Evolutionary conservation across 352 stramenopile species (phyloP).

Genomic region (Bremia lactucae): DNA sequence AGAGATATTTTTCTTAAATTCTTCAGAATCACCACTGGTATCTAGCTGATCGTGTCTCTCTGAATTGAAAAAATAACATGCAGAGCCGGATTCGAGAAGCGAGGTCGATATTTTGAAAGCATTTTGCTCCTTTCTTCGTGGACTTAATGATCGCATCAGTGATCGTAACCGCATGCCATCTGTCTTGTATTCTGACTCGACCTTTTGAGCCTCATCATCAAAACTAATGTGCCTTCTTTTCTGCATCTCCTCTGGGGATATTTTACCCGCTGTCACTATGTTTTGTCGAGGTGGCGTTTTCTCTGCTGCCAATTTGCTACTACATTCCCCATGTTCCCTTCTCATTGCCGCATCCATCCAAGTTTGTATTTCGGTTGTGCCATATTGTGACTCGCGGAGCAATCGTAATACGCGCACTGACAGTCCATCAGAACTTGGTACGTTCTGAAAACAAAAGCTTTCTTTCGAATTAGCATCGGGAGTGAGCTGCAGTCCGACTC

Average conservation of each 20-base stretch:
- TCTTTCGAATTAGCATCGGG: slow-evolving; percentile 13
- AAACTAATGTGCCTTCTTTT: slow-evolving; percentile 1
- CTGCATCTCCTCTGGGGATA: slow-evolving; percentile 3
- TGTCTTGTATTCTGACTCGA: neutral
- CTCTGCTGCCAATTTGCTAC: neutral
- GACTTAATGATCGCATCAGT: slow-evolving; percentile 3
- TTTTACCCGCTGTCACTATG: too few relatives aligned
- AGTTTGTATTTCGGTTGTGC: too few relatives aligned
- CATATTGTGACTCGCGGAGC: neutral
- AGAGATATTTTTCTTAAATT: too few relatives aligned
- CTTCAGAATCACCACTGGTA: too few relatives aligned
- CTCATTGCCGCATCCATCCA: neutral
- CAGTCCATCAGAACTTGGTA: slow-evolving; percentile 15
- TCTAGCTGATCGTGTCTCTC: too few relatives aligned
- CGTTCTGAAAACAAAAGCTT: slow-evolving; percentile 29
- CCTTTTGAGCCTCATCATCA: neutral
- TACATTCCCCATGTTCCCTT: neutral
- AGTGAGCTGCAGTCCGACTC: slow-evolving; percentile 17
- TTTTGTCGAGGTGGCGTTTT: neutral
- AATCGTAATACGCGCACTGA: slow-evolving; percentile 18
- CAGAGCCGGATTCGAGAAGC: too few relatives aligned
- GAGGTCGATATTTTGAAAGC: too few relatives aligned
- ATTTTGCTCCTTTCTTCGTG: too few relatives aligned
- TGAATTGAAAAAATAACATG: too few relatives aligned
- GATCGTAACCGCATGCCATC: slow-evolving; percentile 3